Evolutionary conservation across 192 early-diverging fungal genomes (phyloP).

Genomic region (Rhizophagus sp.): DNA sequence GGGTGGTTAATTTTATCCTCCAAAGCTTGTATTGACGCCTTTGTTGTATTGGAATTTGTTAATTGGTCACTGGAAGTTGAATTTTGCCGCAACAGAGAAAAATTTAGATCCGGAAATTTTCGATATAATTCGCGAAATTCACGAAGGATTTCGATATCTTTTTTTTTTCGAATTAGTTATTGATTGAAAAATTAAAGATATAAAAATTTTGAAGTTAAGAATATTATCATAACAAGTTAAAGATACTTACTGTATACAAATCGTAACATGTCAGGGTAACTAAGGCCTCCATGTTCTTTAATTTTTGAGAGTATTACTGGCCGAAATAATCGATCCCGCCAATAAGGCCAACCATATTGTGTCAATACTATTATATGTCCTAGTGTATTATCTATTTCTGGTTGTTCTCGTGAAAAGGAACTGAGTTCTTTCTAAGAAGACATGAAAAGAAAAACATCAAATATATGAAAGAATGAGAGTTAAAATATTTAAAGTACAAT

Average conservation of each 20-base stretch:
- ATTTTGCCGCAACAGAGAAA: not conserved
- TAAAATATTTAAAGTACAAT: not conserved
- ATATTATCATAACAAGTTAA: not conserved
- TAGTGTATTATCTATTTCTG: not conserved
- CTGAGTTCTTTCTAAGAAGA: not conserved
- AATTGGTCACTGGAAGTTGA: not conserved
- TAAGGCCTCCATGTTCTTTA: constrained; percentile 12
- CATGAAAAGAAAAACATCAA: not conserved
- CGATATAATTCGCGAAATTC: not conserved
- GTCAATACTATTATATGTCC: not conserved
- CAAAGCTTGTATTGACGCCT: not conserved
- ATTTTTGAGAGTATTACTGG: constrained; percentile 3
- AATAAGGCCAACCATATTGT: constrained; percentile 23
- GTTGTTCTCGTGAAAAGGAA: not conserved
- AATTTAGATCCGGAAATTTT: not conserved
- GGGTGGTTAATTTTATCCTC: not conserved
- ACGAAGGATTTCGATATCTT: constrained; percentile 11
- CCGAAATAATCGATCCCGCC: constrained; percentile 15
- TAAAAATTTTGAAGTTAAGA: not conserved
- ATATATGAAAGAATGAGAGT: not conserved
- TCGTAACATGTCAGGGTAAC: not conserved
- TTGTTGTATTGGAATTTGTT: not conserved
- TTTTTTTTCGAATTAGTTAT: not conserved
- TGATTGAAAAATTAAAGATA: not conserved
- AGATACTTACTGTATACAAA: constrained; percentile 22